A percentile compares a stretch with the other conserved stretches of the same genome.
Evolutionary conservation across 2,329 filamentous ascomycete species (phyloP).

Genomic region (Fusarium temperatum): DNA sequence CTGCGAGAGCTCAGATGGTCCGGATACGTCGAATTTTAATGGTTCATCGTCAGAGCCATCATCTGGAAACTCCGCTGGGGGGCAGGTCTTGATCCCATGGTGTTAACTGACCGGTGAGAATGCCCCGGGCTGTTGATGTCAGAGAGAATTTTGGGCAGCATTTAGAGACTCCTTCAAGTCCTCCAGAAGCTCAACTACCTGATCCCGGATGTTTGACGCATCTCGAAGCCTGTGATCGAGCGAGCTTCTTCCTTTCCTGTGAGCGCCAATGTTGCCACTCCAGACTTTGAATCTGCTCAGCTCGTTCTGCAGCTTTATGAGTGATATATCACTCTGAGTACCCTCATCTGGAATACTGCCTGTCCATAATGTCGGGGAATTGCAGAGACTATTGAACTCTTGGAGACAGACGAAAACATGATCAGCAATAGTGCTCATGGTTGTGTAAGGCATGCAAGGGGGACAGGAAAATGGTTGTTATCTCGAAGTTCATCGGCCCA

Average conservation of each 20-base stretch:
- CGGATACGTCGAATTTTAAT: rapidly evolving
- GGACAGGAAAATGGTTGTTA: too few species aligned
- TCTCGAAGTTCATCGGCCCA: rapidly evolving
- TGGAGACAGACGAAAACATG: not conserved
- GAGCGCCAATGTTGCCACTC: conserved; percentile 6
- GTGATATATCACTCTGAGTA: rapidly evolving
- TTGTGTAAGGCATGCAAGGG: too few species aligned
- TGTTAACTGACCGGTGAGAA: not conserved
- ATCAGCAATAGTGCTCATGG: not conserved
- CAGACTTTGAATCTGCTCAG: conserved; percentile 20
- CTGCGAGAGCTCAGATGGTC: not conserved
- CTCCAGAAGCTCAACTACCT: not conserved
- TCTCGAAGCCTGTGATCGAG: conserved; percentile 18
- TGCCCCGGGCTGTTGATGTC: not conserved
- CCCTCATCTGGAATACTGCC: not conserved
- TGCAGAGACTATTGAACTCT: not conserved
- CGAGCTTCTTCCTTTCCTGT: not conserved
- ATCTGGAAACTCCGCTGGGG: rapidly evolving
- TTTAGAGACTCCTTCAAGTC: not conserved
- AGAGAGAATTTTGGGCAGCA: rapidly evolving
- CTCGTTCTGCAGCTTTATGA: not conserved
- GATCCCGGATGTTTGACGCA: not conserved
- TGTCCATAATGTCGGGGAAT: too few species aligned
- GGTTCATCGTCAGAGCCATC: rapidly evolving
- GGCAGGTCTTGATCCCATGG: not conserved